Base-by-base conservation (phyloP, 2,329 filamentous ascomycete species). In the Aspergillus glaucus region DNA sequence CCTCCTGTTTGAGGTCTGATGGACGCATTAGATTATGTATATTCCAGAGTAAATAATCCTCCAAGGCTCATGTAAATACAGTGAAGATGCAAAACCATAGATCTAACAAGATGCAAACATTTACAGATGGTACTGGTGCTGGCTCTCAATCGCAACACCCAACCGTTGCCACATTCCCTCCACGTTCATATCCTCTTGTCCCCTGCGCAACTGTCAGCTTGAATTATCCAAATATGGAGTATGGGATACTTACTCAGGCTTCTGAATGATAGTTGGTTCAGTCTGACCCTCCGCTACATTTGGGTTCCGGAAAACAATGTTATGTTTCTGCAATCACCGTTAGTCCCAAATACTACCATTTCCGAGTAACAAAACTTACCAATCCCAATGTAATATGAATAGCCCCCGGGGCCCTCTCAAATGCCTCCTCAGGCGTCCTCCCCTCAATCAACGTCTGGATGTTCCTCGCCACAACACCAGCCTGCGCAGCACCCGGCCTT, bases 1-100 rank as follows among this genome's bases (percentile, higher is more conserved):
- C 80, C 80, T n/a, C 78, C 80, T 14, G 75, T 63, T 21, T 64
- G 44, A 30, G 14, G 40, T n/a, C 4, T 8, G 3, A 4, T 12
- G 10, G 8, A 15, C 15, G 14, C 7, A 37, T 15, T 15, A 9
- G 14, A 15, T 7, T 37, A 4, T 17, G 7, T 37, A 19, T 7
- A 37, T 15, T 19, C 12, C 6, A 3, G 3, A 6, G 34, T 10
- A 37, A 17, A 37, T 10, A 2, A 9, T 5, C 7, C n/a, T 15
- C 26, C 7, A 28, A 28, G 26, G 26, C 26, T 30, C 24, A 9
- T 26, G 21, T 22, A 24, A 8, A 36, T 6, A n/a, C 5, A 15
- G 6, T 17, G 4, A 36, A 36, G 14, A n/a, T 7, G 34, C 34
- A n/a, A 8, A 26, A 44, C 6, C 14, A 5, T 15, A 44, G 10